Percentiles rank a stretch among this genome's conserved stretches.
Conservation (phyloP, 345 rosid genomes). For the Arabis alpina region DNA sequence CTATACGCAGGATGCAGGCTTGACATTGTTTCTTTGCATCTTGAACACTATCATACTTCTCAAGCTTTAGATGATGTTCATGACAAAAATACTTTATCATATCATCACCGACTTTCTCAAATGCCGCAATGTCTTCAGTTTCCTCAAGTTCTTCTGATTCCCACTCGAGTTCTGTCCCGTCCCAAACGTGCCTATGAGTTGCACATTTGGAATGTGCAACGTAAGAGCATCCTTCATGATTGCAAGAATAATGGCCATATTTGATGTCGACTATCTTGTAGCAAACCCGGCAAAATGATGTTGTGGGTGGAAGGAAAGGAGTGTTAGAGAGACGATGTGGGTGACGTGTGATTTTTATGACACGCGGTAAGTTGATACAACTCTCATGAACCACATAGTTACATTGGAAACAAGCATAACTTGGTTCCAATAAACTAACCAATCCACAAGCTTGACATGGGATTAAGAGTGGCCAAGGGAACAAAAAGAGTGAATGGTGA, state of each 20-base stretch:
- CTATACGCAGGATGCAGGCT: conserved; percentile 5
- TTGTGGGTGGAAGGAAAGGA: conserved; percentile 14
- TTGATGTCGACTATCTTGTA: conserved; percentile 1
- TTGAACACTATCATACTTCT: conserved; percentile 5
- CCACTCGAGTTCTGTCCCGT: conserved; percentile 21
- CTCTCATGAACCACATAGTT: conserved; percentile 12
- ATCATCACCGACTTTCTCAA: conserved; percentile 1
- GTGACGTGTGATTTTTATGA: conserved; percentile 15
- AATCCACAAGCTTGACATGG: conserved; percentile 15
- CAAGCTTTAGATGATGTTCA: conserved; percentile 22
- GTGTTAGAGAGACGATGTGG: conserved; percentile 14
- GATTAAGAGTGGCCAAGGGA: not conserved
- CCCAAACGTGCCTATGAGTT: conserved; percentile 1
- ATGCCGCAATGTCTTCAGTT: conserved; percentile 1
- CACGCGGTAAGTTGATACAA: conserved; percentile 8
- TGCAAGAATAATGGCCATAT: conserved; percentile 20
- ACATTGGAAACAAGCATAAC: conserved; percentile 20
- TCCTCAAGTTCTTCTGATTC: conserved; percentile 1
- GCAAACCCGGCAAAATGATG: not conserved
- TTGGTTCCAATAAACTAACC: not conserved
- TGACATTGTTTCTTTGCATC: conserved; percentile 13
- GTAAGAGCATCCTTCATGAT: conserved; percentile 1
- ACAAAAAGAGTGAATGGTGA: no score
- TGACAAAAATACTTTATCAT: conserved; percentile 10
- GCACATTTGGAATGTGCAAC: conserved; percentile 19